Evolutionary conservation across 164 flowering plant genomes (phyloP), one percentile per base, ranked within the genome.

Genomic region (Tinospora cordifolia): DNA sequence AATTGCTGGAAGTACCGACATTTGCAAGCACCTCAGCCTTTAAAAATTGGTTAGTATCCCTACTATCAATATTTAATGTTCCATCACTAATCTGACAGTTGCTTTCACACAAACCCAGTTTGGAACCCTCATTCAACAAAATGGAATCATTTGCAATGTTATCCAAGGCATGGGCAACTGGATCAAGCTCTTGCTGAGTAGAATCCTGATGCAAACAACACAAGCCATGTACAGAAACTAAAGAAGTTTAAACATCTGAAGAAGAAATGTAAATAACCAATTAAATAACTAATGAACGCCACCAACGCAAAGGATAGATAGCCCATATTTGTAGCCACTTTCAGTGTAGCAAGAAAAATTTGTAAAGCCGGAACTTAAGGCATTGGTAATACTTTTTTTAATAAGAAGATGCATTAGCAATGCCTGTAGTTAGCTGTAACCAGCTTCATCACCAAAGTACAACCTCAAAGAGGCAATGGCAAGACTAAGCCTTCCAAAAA

Each of bases 171-270:
- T 27, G 71, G 62, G 78, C 78, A 70, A 54, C 72, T 24, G 70
- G 24, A 58, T 38, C 41, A 73, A 63, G 51, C 67, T 81, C 79
- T 62, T 74, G 78, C 62, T 54, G 70, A 40, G 47, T 27, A 41
- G 60, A 30, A 34, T 75, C 86, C 86, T 84, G 78, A 77, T 60
- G 27, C 62, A 62, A 10, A 67, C 60, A 69, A 67, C 62, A 63
- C 21, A n/a, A 54, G 10, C 8, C 24, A n/a, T 44, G 47, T 14
- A 8, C 4, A 54, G 9, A 54, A 54, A n/a, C n/a, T 10, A 54
- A 15, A 54, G 19, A 54, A n/a, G 60, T 17, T 54, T n/a, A 15
- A n/a, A 6, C 7, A 6, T 19, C 9, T 19, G 10, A 19, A 19
- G 24, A 54, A 44, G 14, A 44, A 3, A 19, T 1, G 36, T 30